Evolutionary conservation across 106 monocot genomes (phyloP), one percentile per base, ranked within the genome.

Genomic region (Dendrobium huoshanense): DNA sequence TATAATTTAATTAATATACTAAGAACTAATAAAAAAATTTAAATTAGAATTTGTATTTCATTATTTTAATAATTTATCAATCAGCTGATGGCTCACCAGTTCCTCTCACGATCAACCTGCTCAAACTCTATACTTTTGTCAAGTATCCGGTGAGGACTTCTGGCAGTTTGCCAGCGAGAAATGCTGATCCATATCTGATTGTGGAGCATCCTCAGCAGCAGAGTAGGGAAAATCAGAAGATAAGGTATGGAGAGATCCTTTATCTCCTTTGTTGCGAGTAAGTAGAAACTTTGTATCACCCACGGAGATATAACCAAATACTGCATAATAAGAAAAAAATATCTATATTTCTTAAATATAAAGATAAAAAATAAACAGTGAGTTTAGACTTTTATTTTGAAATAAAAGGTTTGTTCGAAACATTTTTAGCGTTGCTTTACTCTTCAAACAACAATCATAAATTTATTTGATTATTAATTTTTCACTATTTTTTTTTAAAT

Each of bases 51-150:
- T 37, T 37, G 37, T 37, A 37, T 37, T 37, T 37, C 37, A 37
- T 37, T 37, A 37, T 3, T 37, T 37, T 37, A 37, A 37, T 37
- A 37, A 37, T 37, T 37, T 37, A 37, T 37, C 37, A 37, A 3
- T 37, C 0, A 9, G 45, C 0, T 45, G 6, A 45, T 51, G 51
- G 24, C 64, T 37, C 20, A 84, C 92, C 92, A 92, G 88, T 86
- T 88, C 15, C 86, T 77, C 75, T 92, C 89, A 11, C 92, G 86
- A 73, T 92, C 89, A 54, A 92, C 89, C 78, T 92, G 92, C 70
- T 92, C 92, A 65, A 92, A 92, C 17, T 92, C 92, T 8, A 92
- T 75, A 77, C 89, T 72, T 22, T 84, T 81, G 75, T 92, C 73
- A 9, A 92, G 56, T 40, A 92, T 92, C 55, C 84, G 77, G 79